These are phyloP conservation scores for Meyerozyma elateridarum DNA, from an alignment of 1,139 yeast species.

Conservation along the genomic window DNA sequence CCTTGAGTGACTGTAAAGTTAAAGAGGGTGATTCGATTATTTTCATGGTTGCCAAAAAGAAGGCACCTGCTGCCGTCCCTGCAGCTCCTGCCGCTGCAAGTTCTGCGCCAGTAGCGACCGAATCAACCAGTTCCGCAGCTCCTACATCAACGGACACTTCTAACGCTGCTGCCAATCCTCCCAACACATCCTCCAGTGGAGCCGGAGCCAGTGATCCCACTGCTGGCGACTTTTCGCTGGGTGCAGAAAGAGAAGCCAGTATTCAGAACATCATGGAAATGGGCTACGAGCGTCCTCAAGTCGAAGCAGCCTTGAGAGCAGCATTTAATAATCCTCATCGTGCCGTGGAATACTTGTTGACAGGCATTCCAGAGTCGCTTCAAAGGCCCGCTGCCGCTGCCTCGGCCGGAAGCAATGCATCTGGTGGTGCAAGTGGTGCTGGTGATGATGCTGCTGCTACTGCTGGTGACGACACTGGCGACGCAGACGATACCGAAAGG, in stretches of 20 bases:
- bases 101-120: constrained; percentile 5
- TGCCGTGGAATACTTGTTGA: constrained; percentile 90
- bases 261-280: constrained; percentile 84
- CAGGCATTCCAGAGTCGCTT: constrained; percentile 78
- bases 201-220: constrained; percentile 24
- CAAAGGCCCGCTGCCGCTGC: constrained; percentile 27
- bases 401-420: constrained; percentile 20
- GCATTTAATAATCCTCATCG: constrained; percentile 98
- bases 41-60: constrained; percentile 67
- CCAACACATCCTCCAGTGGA: constrained; percentile 11
- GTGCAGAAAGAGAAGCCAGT: constrained; percentile 61
- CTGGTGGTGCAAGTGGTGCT: constrained; percentile 10
- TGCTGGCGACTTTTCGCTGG: constrained; percentile 52
- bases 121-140: constrained; percentile 5
- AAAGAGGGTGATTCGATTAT: constrained; percentile 90
- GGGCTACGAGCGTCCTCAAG: constrained; percentile 91
- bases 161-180: constrained; percentile 20
- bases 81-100: constrained; percentile 19
- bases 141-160: constrained; percentile 2
- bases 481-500: constrained; percentile 13
- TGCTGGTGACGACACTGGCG: constrained; percentile 22
- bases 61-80: constrained; percentile 14
- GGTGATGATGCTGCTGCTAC: constrained; percentile 17
- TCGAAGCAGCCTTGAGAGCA: constrained; percentile 86
- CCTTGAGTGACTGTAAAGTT: constrained; percentile 66